Conservation (phyloP, 2,329 filamentous ascomycete genomes). For the Myriosclerotinia scirpicola region DNA sequence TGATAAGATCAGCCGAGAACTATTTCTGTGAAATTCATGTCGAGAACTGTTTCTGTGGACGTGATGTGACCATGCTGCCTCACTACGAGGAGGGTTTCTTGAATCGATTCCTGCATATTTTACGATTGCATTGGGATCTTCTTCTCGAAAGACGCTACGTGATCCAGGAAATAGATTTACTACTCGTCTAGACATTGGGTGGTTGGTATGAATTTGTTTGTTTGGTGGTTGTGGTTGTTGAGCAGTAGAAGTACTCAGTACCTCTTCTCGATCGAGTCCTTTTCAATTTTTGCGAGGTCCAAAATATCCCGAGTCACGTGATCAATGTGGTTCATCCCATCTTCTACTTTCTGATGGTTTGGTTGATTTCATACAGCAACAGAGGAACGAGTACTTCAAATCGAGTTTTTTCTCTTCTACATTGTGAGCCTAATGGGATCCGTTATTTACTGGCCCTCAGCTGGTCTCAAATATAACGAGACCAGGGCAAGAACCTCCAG, state of each 20-base stretch:
- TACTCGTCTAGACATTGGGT: neutral
- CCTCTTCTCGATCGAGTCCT: neutral
- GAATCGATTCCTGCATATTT: neutral
- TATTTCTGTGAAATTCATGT: neutral
- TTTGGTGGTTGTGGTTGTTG: neutral
- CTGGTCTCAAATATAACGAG: no score
- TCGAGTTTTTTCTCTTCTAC: no score
- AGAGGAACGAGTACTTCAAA: no score
- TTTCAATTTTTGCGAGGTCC: neutral
- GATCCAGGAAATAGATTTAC: neutral
- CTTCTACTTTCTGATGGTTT: neutral
- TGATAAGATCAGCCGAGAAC: slow-evolving; percentile 6
- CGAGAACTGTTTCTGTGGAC: neutral
- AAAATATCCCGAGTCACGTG: neutral
- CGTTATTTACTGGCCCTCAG: no score
- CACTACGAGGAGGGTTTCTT: neutral
- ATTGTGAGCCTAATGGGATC: no score
- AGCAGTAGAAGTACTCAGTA: neutral
- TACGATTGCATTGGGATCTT: neutral
- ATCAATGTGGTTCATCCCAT: neutral
- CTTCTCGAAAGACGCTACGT: neutral
- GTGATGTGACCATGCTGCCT: neutral
- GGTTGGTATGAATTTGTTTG: neutral
- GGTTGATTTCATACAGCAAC: no score
- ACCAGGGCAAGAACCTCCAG: no score